These are phyloP conservation scores for Euclidium syriacum DNA, from an alignment of 345 rosid genomes.

Conservation along the genomic window DNA sequence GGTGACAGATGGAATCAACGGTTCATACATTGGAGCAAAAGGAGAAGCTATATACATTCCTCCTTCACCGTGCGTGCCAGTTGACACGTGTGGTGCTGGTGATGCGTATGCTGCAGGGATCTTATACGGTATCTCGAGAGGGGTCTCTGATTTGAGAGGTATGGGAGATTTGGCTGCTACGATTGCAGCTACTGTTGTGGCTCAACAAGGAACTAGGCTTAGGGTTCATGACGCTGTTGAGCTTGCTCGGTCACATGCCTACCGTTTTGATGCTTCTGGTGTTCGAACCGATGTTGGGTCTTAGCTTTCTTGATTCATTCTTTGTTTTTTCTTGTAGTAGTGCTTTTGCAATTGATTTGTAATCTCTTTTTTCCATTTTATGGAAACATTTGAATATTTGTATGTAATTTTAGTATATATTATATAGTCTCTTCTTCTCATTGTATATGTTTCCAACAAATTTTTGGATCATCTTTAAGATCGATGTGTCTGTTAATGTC, in stretches of 20 bases:
- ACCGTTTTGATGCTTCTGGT: slow-evolving; percentile 32
- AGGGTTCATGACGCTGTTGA: slow-evolving; percentile 61
- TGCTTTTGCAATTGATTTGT: slow-evolving; percentile 8
- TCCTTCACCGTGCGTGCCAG: slow-evolving; percentile 73
- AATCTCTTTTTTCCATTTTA: not conserved
- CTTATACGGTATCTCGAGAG: slow-evolving; percentile 68
- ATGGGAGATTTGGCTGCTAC: slow-evolving; percentile 85
- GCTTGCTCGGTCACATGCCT: slow-evolving; percentile 60
- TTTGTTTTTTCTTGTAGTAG: slow-evolving; percentile 15
- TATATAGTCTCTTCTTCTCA: slow-evolving; percentile 2
- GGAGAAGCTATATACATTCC: slow-evolving; percentile 93
- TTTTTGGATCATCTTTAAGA: not conserved
- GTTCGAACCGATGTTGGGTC: slow-evolving; percentile 55
- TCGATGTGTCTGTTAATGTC: not conserved
- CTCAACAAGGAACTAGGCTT: slow-evolving; percentile 92
- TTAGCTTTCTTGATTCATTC: slow-evolving; percentile 12
- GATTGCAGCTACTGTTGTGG: slow-evolving; percentile 83
- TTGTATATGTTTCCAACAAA: slow-evolving; percentile 10
- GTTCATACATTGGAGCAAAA: slow-evolving; percentile 87
- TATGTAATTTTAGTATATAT: slow-evolving; percentile 26
- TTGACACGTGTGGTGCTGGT: slow-evolving; percentile 93
- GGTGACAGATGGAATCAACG: slow-evolving; percentile 79
- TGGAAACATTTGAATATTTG: slow-evolving; percentile 17
- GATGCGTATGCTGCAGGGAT: slow-evolving; percentile 94
- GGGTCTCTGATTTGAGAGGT: slow-evolving; percentile 67